Evolutionary conservation across 2,329 filamentous ascomycete species (phyloP).

Genomic region (Cladosporium velox): DNA sequence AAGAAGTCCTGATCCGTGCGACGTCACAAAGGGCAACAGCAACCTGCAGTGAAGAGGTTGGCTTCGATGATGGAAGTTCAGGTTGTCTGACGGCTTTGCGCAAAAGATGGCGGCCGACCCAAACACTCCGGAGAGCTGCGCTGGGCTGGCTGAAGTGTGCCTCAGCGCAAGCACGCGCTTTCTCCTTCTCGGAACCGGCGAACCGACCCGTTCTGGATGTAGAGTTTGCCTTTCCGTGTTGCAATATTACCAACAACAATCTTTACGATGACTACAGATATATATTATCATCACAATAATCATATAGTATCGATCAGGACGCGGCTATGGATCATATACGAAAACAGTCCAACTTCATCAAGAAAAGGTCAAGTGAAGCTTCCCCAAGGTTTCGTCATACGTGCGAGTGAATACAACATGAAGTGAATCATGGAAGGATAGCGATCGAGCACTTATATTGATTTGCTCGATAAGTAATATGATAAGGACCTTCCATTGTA

Average conservation of each 20-base stretch:
- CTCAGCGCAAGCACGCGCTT: background rate
- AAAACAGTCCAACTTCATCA: background rate
- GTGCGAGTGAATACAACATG: background rate
- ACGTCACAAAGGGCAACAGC: conserved; percentile 5
- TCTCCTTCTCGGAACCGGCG: background rate
- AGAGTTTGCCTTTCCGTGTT: background rate
- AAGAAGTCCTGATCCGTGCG: background rate
- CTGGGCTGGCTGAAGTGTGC: background rate
- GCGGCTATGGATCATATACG: background rate
- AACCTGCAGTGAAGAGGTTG: conserved; percentile 15
- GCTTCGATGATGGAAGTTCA: conserved; percentile 2
- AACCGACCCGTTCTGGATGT: background rate
- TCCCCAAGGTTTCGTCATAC: background rate
- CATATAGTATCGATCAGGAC: background rate
- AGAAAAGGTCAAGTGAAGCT: background rate
- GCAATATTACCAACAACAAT: background rate
- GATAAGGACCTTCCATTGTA: background rate
- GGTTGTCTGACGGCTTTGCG: conserved; percentile 6
- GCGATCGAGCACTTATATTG: background rate
- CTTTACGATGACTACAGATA: background rate
- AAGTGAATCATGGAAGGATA: background rate
- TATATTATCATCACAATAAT: background rate
- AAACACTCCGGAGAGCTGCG: conserved; percentile 5
- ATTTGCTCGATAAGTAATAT: background rate
- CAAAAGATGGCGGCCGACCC: conserved; percentile 3